Evolutionary conservation across 1,284 basidiomycete species (phyloP).

Genomic region (Ustilago loliicola): DNA sequence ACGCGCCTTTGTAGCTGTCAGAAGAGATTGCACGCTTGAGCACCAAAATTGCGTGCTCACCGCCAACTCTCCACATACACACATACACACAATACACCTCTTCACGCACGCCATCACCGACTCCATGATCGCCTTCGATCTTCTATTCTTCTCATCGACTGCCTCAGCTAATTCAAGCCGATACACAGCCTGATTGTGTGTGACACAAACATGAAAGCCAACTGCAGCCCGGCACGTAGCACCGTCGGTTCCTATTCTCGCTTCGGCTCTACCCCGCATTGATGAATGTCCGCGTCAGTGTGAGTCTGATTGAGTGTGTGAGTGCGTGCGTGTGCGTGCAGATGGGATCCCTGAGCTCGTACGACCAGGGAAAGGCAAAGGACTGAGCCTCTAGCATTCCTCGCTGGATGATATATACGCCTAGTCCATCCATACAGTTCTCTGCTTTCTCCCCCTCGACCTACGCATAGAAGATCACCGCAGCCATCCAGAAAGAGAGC

Average conservation of each 20-base stretch:
- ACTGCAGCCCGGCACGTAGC: background rate
- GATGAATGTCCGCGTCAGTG: background rate
- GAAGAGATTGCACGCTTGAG: constrained; percentile 14
- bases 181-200: background rate
- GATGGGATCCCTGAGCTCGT: constrained; percentile 1
- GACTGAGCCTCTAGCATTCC: background rate
- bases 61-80: constrained; percentile 9
- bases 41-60: constrained; percentile 32
- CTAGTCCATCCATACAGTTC: background rate
- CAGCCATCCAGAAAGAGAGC: background rate
- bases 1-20: background rate
- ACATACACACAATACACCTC: background rate
- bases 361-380: background rate
- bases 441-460: background rate
- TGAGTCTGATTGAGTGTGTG: background rate
- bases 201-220: background rate
- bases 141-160: background rate
- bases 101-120: constrained; percentile 15
- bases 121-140: background rate
- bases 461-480: background rate
- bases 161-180: constrained; percentile 3
- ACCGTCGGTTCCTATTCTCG: background rate
- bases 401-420: background rate
- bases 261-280: constrained; percentile 6
- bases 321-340: background rate